These are phyloP conservation scores for Takashimella tepidaria DNA, from an alignment of 1,284 basidiomycete genomes.

Conservation along the genomic window DNA sequence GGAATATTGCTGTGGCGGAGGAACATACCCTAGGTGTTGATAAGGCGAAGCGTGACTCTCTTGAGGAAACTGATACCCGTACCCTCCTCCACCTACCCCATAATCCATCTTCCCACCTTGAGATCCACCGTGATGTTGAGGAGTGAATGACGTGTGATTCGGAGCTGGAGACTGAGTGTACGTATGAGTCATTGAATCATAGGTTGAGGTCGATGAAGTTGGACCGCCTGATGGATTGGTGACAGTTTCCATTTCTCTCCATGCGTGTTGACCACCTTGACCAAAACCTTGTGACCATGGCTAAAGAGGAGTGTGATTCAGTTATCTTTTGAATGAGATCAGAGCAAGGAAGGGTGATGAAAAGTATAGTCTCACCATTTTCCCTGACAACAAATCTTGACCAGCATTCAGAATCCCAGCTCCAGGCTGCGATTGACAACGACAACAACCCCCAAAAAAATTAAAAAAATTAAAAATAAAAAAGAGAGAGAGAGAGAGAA, in stretches of 20 bases:
- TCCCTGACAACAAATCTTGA: constrained; percentile 44
- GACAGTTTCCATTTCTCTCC: constrained; percentile 36
- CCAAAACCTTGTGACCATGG: constrained; percentile 48
- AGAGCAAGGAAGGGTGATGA: no score
- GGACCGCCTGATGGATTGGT: not conserved
- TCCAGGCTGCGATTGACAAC: constrained; percentile 28
- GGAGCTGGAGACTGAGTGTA: not conserved
- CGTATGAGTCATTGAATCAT: not conserved
- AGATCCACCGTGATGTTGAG: not conserved
- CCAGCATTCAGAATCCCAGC: constrained; percentile 41
- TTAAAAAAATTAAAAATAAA: no score
- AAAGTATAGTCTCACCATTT: constrained; percentile 45
- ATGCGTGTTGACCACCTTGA: constrained; percentile 40
- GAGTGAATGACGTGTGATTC: not conserved
- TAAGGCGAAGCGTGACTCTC: not conserved
- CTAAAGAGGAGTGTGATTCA: constrained; percentile 13
- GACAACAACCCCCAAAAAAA: no score
- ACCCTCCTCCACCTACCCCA: not conserved
- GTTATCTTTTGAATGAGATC: no score
- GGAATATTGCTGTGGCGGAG: constrained; percentile 2
- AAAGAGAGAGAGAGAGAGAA: no score
- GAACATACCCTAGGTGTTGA: not conserved
- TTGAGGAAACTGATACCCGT: not conserved
- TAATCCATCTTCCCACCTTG: no score
- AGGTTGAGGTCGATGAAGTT: no score